These are phyloP conservation scores for Linum tenue DNA, from an alignment of 345 rosid species.

Conservation along the genomic window DNA sequence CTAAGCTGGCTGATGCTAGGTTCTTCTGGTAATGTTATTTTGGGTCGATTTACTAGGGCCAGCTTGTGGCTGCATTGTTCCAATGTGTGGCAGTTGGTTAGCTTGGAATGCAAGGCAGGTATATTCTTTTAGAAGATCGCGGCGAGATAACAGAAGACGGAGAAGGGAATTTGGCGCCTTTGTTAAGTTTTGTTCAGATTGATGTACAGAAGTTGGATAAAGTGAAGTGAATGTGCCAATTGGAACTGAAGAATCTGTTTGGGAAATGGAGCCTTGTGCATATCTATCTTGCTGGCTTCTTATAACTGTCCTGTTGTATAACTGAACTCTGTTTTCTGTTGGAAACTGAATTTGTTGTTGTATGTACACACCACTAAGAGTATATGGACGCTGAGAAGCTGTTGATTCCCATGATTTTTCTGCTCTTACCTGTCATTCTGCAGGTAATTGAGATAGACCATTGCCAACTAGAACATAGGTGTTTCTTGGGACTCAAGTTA, in stretches of 20 bases:
- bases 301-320: constrained; percentile 11
- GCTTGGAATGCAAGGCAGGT: constrained; percentile 8
- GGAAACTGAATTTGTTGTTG: constrained; percentile 16
- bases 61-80: constrained; percentile 12
- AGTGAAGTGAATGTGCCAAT: constrained; percentile 16
- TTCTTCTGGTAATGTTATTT: constrained; percentile 2
- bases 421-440: constrained; percentile 11
- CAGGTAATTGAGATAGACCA: constrained; percentile 11
- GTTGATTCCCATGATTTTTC: constrained; percentile 8
- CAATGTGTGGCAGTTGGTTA: constrained; percentile 9
- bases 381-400: constrained; percentile 10
- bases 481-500: no score
- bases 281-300: constrained; percentile 11
- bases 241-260: constrained; percentile 11
- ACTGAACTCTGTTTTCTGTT: constrained; percentile 8
- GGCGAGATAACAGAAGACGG: not conserved
- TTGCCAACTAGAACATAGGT: no score
- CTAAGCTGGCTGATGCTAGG: constrained; percentile 1
- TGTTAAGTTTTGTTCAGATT: constrained; percentile 20
- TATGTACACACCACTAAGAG: constrained; percentile 23
- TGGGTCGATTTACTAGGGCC: not conserved
- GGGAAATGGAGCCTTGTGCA: constrained; percentile 13
- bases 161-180: constrained; percentile 1
- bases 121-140: constrained; percentile 20
- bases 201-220: constrained; percentile 11